These are phyloP conservation scores for Globisporangium abappressorium DNA, from an alignment of 352 stramenopile genomes.

Conservation along the genomic window DNA sequence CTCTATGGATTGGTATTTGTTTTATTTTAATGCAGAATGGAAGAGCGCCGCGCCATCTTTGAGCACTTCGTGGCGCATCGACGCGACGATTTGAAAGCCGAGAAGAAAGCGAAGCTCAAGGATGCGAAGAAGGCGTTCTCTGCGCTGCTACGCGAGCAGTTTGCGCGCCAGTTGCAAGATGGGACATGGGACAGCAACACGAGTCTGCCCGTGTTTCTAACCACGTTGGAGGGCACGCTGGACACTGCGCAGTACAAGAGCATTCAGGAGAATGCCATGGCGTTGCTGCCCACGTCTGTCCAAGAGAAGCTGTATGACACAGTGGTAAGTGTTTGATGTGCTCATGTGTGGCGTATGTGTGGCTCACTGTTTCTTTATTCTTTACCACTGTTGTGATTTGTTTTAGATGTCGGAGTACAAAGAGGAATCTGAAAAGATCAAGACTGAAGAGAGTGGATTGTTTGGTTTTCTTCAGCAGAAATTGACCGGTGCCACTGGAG, in stretches of 20 bases:
- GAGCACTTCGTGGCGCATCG: conserved; percentile 76
- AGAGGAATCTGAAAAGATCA: conserved; percentile 12
- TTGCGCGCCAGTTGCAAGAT: conserved; percentile 26
- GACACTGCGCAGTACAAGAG: conserved; percentile 30
- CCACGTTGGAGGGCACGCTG: conserved; percentile 40
- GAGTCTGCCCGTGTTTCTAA: conserved; percentile 52
- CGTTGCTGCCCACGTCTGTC: conserved; percentile 32
- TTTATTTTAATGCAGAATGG: conserved; percentile 45
- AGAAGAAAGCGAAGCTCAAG: conserved; percentile 78
- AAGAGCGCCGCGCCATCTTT: conserved; percentile 75
- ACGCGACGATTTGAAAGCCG: conserved; percentile 65
- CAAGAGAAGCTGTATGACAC: conserved; percentile 63
- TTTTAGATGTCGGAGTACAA: conserved; percentile 24
- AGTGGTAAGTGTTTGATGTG: conserved; percentile 16
- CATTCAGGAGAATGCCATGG: conserved; percentile 37
- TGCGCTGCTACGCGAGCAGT: conserved; percentile 43
- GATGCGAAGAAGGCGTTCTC: conserved; percentile 52
- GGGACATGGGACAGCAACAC: conserved; percentile 45
- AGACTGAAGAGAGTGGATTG: conserved; percentile 24
- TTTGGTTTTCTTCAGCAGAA: conserved; percentile 33
- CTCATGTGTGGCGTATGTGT: no score
- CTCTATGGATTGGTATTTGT: conserved; percentile 3
- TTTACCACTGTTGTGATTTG: background rate
- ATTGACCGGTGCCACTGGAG: conserved; percentile 17
- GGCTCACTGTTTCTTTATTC: background rate